These are phyloP conservation scores for Scopulariopsis brevicaulis DNA, from an alignment of 2,329 filamentous ascomycete species.

Conservation along the genomic window DNA sequence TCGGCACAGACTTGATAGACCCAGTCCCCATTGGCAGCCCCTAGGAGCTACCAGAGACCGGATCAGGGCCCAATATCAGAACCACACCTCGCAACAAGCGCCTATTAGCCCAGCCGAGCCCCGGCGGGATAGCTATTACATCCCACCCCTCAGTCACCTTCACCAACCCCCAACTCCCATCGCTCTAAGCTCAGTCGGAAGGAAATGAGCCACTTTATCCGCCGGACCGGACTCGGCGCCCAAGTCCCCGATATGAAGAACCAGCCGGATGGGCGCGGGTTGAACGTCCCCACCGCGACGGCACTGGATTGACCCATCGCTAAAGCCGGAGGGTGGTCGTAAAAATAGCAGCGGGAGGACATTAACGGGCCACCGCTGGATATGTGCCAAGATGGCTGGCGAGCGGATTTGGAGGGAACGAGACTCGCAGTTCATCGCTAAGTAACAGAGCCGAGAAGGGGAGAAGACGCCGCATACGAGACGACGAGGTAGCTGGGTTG, in stretches of 20 bases:
- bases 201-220: slow-evolving; percentile 1
- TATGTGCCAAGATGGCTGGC: no score
- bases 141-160: not conserved
- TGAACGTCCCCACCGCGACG: not conserved
- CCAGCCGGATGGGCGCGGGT: not conserved
- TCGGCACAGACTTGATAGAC: not conserved
- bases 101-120: not conserved
- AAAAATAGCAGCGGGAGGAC: slow-evolving; percentile 5
- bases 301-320: not conserved
- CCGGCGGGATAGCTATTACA: not conserved
- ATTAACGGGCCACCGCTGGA: slow-evolving; percentile 1
- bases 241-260: not conserved
- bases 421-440: no score
- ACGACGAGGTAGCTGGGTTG: no score
- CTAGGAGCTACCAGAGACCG: no score
- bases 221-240: slow-evolving; percentile 1
- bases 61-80: not conserved
- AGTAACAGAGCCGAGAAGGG: no score
- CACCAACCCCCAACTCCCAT: not conserved
- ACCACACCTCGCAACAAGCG: not conserved
- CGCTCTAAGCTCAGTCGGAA: not conserved
- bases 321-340: not conserved
- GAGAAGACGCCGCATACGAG: no score
- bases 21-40: no score
- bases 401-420: not conserved